A percentile compares a stretch with the other conserved stretches of the same genome.
These are phyloP conservation scores for Claviceps digitariae DNA, from an alignment of 2,329 filamentous ascomycete species.

Conservation along the genomic window DNA sequence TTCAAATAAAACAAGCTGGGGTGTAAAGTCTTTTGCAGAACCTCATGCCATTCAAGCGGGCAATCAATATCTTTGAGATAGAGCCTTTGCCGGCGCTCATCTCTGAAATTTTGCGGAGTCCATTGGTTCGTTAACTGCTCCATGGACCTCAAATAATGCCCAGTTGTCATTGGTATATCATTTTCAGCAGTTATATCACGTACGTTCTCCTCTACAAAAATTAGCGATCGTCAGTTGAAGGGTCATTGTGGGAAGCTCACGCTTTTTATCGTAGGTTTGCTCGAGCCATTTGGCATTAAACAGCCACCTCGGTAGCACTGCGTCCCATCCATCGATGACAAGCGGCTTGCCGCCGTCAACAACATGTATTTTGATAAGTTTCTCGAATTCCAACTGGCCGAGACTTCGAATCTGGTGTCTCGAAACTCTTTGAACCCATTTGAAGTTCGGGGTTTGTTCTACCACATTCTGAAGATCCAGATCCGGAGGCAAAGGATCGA, in stretches of 20 bases:
- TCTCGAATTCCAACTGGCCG: slow-evolving; percentile 69
- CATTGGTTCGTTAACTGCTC: slow-evolving; percentile 72
- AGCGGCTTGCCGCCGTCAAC: slow-evolving; percentile 75
- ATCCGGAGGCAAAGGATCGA: slow-evolving; percentile 79
- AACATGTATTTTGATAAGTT: slow-evolving; percentile 70
- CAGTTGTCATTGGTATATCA: slow-evolving; percentile 72
- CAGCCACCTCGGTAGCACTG: slow-evolving; percentile 57
- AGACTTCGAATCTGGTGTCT: slow-evolving; percentile 65
- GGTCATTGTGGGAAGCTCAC: slow-evolving; percentile 30
- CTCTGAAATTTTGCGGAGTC: slow-evolving; percentile 59
- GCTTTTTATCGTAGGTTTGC: slow-evolving; percentile 63
- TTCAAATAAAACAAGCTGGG: slow-evolving; percentile 83
- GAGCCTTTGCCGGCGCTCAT: slow-evolving; percentile 68
- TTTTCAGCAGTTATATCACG: slow-evolving; percentile 62
- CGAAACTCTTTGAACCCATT: slow-evolving; percentile 71
- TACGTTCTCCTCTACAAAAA: slow-evolving; percentile 60
- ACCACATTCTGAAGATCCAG: slow-evolving; percentile 67
- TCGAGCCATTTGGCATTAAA: slow-evolving; percentile 76
- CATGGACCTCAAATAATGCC: slow-evolving; percentile 85
- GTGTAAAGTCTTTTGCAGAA: slow-evolving; percentile 65
- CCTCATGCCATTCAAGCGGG: slow-evolving; percentile 71
- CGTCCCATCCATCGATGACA: slow-evolving; percentile 80
- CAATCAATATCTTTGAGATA: slow-evolving; percentile 98
- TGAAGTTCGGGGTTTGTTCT: slow-evolving; percentile 68
- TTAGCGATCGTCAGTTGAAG: slow-evolving; percentile 10